Evolutionary conservation across 306 rosid species (phyloP), one percentile per base, ranked within the genome.

Genomic region (Ziziphus jujuba): DNA sequence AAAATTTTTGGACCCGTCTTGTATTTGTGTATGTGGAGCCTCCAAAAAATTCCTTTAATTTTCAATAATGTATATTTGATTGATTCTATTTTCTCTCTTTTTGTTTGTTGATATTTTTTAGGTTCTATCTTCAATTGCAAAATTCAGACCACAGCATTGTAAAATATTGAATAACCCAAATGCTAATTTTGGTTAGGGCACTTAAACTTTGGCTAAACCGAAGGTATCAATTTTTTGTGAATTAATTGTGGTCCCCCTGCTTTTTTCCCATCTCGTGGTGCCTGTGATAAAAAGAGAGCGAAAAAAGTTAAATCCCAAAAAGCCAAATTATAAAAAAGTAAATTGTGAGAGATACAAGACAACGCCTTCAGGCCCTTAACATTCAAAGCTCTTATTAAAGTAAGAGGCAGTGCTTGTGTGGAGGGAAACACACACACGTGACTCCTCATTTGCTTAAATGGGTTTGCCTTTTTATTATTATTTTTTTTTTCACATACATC

Each of bases 381-480:
- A 72, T 52, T 69, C 56, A 70, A 47, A 59, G 67, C 63, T 20
- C 21, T 38, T 49, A 58, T 12, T 58, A 38, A 44, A 57, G 65
- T 15, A 24, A 50, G 68, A 20, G 72, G 53, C 20, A 15, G 23
- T 67, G 82, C 59, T 58, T 72, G 19, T 60, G 85, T 51, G 78
- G 84, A 70, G 57, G 59, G 63, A 51, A 77, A 70, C 84, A 66
- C 11, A 20, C 10, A 54, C 84, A 75, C 86, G 79, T 70, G 85
- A 75, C 7, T 72, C 72, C 19, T 10, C 78, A 63, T 78, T 68
- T 77, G 38, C 67, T 53, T 77, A 77, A 20, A 47, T 55, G 75
- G 22, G 9, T 19, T 69, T 66, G 71, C 47, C 61, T 22, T 72
- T 5, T 13, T 17, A 63, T 28, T 1, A 5, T 35, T 1, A 4